These are phyloP conservation scores for Pleurotus pulmonarius DNA, from an alignment of 768 basidiomycete species.

Conservation along the genomic window DNA sequence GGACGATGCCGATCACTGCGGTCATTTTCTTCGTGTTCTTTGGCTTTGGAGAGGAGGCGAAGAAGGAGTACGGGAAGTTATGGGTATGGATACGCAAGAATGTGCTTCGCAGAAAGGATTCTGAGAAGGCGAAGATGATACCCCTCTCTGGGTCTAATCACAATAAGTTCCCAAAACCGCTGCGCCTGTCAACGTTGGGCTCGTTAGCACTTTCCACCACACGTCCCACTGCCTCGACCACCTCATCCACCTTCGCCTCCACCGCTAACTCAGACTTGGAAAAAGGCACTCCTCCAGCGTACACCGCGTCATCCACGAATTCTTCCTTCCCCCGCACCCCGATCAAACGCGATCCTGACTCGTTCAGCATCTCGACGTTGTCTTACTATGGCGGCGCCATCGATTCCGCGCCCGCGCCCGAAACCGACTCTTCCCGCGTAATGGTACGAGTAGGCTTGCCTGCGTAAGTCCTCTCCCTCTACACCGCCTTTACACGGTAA, in stretches of 20 bases:
- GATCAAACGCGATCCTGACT: background rate
- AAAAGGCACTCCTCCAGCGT: background rate
- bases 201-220: background rate
- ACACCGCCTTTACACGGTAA: background rate
- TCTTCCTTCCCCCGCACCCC: conserved; percentile 3
- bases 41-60: conserved; percentile 44
- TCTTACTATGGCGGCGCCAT: conserved; percentile 3
- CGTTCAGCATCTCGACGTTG: conserved; percentile 3
- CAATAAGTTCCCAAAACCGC: background rate
- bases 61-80: conserved; percentile 31
- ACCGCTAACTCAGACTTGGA: background rate
- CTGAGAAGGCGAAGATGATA: background rate
- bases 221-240: too few relatives aligned
- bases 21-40: conserved; percentile 56
- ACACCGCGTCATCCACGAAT: background rate
- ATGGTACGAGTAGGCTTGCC: background rate
- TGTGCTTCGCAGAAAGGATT: background rate
- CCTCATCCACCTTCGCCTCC: too few relatives aligned
- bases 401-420: background rate
- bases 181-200: background rate
- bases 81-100: background rate
- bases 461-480: background rate
- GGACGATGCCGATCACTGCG: conserved; percentile 1
- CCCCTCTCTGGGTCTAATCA: background rate
- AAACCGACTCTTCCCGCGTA: background rate